Conservation (phyloP, 1,284 basidiomycete species). For the Tilletia walkeri region DNA sequence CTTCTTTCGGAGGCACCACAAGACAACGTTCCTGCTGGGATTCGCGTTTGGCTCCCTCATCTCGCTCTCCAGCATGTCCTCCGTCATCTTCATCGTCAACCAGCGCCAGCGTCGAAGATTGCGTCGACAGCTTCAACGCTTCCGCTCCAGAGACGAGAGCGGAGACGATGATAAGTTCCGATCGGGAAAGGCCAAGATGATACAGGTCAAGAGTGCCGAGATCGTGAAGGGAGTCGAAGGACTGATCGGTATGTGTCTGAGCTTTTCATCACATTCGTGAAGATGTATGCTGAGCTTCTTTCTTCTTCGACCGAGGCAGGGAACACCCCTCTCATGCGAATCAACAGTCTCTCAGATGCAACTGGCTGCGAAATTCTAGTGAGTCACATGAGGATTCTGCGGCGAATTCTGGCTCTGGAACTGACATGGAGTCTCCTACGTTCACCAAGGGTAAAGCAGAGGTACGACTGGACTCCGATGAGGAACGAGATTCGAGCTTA, state of each 20-base stretch:
- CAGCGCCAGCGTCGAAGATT: not conserved
- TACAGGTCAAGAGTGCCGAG: conserved; percentile 34
- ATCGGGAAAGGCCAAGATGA: conserved; percentile 18
- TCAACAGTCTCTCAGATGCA: conserved; percentile 83
- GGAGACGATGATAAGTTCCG: not conserved
- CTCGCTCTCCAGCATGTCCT: conserved; percentile 18
- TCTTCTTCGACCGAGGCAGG: conserved; percentile 62
- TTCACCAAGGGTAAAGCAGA: conserved; percentile 76
- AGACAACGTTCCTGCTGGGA: conserved; percentile 20
- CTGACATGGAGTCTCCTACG: not conserved
- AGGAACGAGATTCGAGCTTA: not conserved
- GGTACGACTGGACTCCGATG: conserved; percentile 50
- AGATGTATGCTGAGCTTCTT: not conserved
- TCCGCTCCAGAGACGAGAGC: not conserved
- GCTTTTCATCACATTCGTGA: too few relatives aligned
- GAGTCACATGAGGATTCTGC: conserved; percentile 23
- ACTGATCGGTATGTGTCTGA: conserved; percentile 27
- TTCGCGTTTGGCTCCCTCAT: conserved; percentile 14
- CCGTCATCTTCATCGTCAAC: conserved; percentile 20
- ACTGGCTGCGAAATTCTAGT: conserved; percentile 86
- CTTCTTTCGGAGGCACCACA: conserved; percentile 17
- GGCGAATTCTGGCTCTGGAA: not conserved
- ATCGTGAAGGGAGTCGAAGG: conserved; percentile 47
- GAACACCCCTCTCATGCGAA: conserved; percentile 88
- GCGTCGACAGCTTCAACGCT: not conserved